Base-by-base conservation (phyloP, 2,329 filamentous ascomycete species). In the Periconia macrospinosa region DNA sequence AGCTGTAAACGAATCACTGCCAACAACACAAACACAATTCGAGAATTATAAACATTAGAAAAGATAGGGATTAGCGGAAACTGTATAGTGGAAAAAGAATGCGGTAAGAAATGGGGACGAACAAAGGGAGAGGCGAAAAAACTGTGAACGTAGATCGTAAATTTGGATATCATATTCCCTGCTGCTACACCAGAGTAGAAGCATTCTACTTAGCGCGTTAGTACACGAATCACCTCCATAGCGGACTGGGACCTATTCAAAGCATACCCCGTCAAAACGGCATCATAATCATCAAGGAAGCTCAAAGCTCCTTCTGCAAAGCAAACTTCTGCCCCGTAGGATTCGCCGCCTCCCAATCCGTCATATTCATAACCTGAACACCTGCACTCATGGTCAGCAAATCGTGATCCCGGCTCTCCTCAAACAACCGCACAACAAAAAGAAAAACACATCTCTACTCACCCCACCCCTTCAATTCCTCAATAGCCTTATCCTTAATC, bases 321-420 rank as follows among this genome's bases (percentile, higher is more conserved):
- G 56, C 49, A 42, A 42, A 53, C 19, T 41, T 48, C 13, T 49
- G 37, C 33, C 41, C 52, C 8, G 53, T 57, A 3, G 55, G 53
- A 49, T 60, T 59, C 15, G 53, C 52, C 33, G 51, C 41, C 37
- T 60, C 55, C 62, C 58, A 63, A 27, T 61, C 52, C 1, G 55
- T 60, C 14, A 62, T 45, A 23, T 62, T 61, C 54, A 58, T 58
- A n/a, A 65, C 54, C 53, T 61, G 60, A 11, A 62, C 61, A 40
- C 60, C 58, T 65, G 19, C 15, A 20, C 1, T 30, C 18, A 15
- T 23, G 14, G 50, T 53, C 42, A 52, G 45, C 17, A 13, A 6
- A 17, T 20, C 30, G 30, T 18, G 17, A 40, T 18, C 41, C 23
- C 41, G 5, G 8, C 23, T 8, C 23, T 27, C 23, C 23, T 8